These are phyloP conservation scores for Metrosideros polymorpha DNA, from an alignment of 441 rosid genomes.

Conservation along the genomic window DNA sequence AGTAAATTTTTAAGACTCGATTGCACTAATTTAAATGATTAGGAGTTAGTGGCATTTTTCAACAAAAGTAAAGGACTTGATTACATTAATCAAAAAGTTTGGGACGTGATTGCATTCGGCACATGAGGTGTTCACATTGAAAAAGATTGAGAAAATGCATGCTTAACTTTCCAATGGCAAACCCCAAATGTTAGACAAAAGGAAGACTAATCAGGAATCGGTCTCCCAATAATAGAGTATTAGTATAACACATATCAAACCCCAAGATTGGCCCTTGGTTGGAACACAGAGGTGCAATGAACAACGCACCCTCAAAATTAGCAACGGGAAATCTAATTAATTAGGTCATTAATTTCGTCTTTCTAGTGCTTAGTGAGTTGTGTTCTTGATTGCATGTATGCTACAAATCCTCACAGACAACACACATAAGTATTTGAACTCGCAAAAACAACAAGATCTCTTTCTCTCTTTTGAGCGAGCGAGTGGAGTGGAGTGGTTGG, in stretches of 20 bases:
- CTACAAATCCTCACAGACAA: constrained; percentile 5
- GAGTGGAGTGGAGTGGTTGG: constrained; percentile 45
- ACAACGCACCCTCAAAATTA: constrained; percentile 26
- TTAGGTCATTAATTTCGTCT: constrained; percentile 4
- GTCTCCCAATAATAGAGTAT: neutral
- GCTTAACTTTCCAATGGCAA: neutral
- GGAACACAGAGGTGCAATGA: constrained; percentile 12
- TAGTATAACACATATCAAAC: neutral
- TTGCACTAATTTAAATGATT: neutral
- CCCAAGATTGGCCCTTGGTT: constrained; percentile 25
- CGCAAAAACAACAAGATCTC: neutral
- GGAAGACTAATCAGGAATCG: neutral
- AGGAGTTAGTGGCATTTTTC: neutral
- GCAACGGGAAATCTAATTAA: constrained; percentile 3
- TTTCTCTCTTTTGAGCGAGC: neutral
- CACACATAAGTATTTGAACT: neutral
- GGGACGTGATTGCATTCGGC: neutral
- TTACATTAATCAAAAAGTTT: neutral
- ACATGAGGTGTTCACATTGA: neutral
- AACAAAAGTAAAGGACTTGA: neutral
- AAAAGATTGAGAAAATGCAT: neutral
- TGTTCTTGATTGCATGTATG: constrained; percentile 22
- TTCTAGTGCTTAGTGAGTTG: constrained; percentile 37
- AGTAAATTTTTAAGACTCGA: neutral
- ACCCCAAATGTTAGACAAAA: neutral